Evolutionary conservation across 352 stramenopile genomes (phyloP).

Genomic region (Phytophthora agathidicida): DNA sequence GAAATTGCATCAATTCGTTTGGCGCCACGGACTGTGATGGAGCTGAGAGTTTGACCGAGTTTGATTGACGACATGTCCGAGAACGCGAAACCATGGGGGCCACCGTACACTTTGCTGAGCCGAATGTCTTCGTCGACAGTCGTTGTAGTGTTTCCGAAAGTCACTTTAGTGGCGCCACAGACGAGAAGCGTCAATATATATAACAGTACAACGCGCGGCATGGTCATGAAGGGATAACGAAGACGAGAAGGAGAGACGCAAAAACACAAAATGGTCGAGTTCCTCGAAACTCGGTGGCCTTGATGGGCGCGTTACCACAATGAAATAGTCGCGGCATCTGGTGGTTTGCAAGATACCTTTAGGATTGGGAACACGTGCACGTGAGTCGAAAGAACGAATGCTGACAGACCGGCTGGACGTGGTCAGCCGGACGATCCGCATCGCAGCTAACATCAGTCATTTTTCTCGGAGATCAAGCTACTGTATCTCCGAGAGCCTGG

Average conservation of each 20-base stretch:
- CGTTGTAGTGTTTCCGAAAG: not conserved
- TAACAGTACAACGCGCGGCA: constrained; percentile 7
- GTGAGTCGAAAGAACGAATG: no score
- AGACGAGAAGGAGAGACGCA: not conserved
- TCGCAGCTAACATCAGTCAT: no score
- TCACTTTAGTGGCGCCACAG: not conserved
- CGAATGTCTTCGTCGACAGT: constrained; percentile 16
- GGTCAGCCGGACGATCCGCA: no score
- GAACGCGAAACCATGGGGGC: constrained; percentile 17
- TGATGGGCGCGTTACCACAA: not conserved
- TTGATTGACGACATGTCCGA: constrained; percentile 24
- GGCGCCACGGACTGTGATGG: constrained; percentile 21
- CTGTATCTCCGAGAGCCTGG: no score
- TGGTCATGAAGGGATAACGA: no score
- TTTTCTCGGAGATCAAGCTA: no score
- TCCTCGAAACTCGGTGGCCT: no score
- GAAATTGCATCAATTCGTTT: constrained; percentile 17
- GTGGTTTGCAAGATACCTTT: no score
- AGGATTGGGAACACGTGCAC: no score
- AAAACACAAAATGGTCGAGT: not conserved
- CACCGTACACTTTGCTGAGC: constrained; percentile 23
- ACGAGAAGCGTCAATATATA: not conserved
- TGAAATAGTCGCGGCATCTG: not conserved
- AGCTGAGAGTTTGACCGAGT: constrained; percentile 22
- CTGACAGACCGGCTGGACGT: no score